Base-by-base conservation (phyloP, 352 stramenopile genomes). In the Aphanomyces euteiches region DNA sequence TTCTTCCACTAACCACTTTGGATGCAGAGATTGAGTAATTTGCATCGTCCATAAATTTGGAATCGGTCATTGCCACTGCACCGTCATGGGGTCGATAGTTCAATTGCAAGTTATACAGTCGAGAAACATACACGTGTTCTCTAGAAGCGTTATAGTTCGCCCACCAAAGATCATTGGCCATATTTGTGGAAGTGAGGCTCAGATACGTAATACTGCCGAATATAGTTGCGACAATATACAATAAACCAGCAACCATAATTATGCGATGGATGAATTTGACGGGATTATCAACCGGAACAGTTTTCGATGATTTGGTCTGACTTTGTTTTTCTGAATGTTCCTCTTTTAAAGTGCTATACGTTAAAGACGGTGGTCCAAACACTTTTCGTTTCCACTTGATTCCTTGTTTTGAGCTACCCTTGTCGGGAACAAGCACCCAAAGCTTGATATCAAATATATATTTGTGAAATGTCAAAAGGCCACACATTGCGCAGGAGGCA, bases 81-180 rank as follows among this genome's bases (percentile, higher is more conserved):
- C 13, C 15, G 2, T 56, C n/a, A 10, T 63, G 10, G 28, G 47
- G 37, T 1, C 2, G 12, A 17, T 41, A 1, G 28, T 40, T 41
- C 19, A 67, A 37, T 4, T 67, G n/a, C 19, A n/a, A 17, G 21
- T 57, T 67, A 41, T 34, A 67, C 37, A 37, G 47, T 17, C 47
- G 50, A 7, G 60, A 37, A 28, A 67, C 37, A 57, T 34, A 67
- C 10, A 41, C 36, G 3, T 67, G 60, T 19, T 17, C 34, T 5
- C 60, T 17, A 15, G 60, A 41, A 37, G 28, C 36, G 34, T 67
- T 67, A 37, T 54, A 67, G 47, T 13, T 57, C 1, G 39, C 60
- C 60, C 60, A 67, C 19, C 37, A 67, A 67, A 67, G 54, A 37
- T 67, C 60, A 37, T 67, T 67, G 41, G 60, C 60, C 36, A 67